Evolutionary conservation across 768 basidiomycete genomes (phyloP), one percentile per base, ranked within the genome.

Genomic region (Termitomyces titanicus): DNA sequence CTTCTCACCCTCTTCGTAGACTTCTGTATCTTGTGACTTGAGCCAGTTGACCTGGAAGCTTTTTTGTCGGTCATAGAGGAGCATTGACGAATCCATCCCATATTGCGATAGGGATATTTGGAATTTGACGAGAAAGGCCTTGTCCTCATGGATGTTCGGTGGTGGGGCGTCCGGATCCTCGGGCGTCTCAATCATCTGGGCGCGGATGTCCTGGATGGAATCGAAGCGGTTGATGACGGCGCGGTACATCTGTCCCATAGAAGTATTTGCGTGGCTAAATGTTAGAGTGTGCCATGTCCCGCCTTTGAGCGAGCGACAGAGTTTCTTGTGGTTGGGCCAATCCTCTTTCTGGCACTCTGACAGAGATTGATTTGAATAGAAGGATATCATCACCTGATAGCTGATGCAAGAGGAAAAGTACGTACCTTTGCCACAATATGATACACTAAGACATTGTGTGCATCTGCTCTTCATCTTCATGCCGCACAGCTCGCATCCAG

Each of bases 1-100:
- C 47, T 59, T 52, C 48, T 63, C 49, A 8, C 61, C 67, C 17
- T 62, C 64, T 3, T 4, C 24, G 38, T 59, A 68, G 20, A 64
- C 59, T 13, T 40, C 50, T 3, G 55, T 56, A 48, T 70, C 62
- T 24, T 56, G 56, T 3, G 24, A 46, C 45, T 59, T 63, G 54
- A 62, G 54, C 67, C 73, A 68, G 35, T 64, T 62, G 15, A 64
- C 65, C 34, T 72, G 61, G 45, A 78, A 74, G 34, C 68, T 73
- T 40, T 70, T 67, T 57, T 74, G 71, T 17, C 71, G 64, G 56
- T 78, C 78, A 53, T 79, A 76, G 2, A 77, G 59, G 52, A 76
- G 54, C 62, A 71, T 71, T 15, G 59, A 51, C 1, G 57, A 33
- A 9, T 60, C 9, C 13, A 49, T 34, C 10, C 57, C 54, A 3